Percentiles rank a stretch among this genome's conserved stretches.
Conservation (phyloP, 1,139 yeast genomes). For the Suhomyces kunorum region DNA sequence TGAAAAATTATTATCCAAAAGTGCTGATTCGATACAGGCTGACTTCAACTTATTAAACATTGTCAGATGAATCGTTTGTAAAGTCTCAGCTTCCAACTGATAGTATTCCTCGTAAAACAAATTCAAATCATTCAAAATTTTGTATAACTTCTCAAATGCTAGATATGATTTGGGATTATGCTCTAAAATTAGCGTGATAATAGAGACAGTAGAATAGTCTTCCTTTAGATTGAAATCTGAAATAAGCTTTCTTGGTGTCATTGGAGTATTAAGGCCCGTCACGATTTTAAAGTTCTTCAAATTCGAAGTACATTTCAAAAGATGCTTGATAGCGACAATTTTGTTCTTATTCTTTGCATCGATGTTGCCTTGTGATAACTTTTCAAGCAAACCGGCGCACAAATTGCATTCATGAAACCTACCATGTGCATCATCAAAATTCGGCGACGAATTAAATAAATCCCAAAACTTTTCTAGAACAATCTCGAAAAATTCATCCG, state of each 20-base stretch:
- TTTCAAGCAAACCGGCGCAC: conserved; percentile 40
- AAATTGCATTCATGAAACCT: conserved; percentile 43
- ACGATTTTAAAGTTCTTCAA: conserved; percentile 41
- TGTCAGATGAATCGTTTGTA: background rate
- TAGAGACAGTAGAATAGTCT: conserved; percentile 17
- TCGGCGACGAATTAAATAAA: conserved; percentile 50
- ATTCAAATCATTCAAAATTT: conserved; percentile 42
- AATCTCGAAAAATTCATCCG: conserved; percentile 22
- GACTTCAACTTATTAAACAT: conserved; percentile 41
- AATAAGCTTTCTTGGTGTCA: conserved; percentile 34
- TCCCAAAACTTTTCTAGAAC: conserved; percentile 52
- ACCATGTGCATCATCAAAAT: conserved; percentile 51
- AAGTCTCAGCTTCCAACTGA: background rate
- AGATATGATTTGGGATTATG: conserved; percentile 56
- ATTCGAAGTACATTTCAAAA: conserved; percentile 30
- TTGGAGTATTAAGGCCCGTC: conserved; percentile 29
- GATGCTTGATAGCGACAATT: conserved; percentile 31
- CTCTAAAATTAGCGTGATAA: conserved; percentile 48
- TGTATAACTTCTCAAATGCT: conserved; percentile 46
- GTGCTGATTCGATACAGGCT: conserved; percentile 59
- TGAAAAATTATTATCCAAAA: conserved; percentile 53
- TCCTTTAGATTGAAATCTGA: conserved; percentile 20
- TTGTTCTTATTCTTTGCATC: conserved; percentile 16
- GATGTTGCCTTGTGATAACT: conserved; percentile 17
- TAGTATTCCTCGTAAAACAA: conserved; percentile 26